These are phyloP conservation scores for Omphalotus guepiniiformis DNA, from an alignment of 768 basidiomycete species.

Conservation along the genomic window DNA sequence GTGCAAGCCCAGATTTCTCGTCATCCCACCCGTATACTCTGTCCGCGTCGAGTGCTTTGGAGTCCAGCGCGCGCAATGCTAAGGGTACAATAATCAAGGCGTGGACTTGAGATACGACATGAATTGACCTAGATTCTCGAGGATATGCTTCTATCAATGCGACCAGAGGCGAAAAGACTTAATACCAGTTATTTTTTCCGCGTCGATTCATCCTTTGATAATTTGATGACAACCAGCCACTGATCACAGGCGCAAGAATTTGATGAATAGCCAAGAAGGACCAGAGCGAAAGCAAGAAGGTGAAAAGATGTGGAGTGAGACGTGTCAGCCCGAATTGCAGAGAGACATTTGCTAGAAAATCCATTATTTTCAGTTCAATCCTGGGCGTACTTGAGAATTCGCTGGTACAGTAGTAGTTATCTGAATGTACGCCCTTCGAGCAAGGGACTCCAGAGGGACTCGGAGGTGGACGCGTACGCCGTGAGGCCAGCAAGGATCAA, in stretches of 20 bases:
- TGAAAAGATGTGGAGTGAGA: constrained; percentile 51
- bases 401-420: no score
- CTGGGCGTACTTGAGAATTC: no score
- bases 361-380: no score
- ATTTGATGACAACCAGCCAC: constrained; percentile 38
- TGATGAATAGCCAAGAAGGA: constrained; percentile 58
- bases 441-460: no score
- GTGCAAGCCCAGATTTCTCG: constrained; percentile 43
- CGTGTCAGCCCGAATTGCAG: constrained; percentile 44
- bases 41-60: constrained; percentile 47
- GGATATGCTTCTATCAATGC: not conserved
- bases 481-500: no score
- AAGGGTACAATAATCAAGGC: constrained; percentile 64
- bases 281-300: constrained; percentile 49
- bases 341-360: not conserved
- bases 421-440: no score
- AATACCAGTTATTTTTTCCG: constrained; percentile 59
- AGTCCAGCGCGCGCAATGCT: constrained; percentile 48
- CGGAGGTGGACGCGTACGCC: no score
- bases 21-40: constrained; percentile 76
- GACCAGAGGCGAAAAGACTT: not conserved
- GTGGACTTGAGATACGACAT: constrained; percentile 70
- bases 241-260: constrained; percentile 52
- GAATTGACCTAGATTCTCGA: constrained; percentile 51
- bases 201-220: constrained; percentile 44